A percentile compares a stretch with the other conserved stretches of the same genome.
These are phyloP conservation scores for Solanum chilense DNA, from an alignment of 257 asterid genomes.

Conservation along the genomic window DNA sequence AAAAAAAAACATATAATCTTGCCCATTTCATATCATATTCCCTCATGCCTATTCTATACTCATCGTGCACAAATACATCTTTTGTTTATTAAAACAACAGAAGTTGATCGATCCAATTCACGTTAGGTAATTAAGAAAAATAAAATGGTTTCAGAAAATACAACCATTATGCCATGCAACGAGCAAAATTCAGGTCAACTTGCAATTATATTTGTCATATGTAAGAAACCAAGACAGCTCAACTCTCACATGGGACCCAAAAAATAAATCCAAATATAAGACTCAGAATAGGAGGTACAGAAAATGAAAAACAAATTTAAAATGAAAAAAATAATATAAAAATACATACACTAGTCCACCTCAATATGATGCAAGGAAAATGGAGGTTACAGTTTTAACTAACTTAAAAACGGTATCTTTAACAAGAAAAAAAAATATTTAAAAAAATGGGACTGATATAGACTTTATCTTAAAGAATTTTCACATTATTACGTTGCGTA, in stretches of 20 bases:
- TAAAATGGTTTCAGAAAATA: background rate
- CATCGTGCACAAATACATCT: background rate
- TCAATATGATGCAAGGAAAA: background rate
- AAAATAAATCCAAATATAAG: background rate
- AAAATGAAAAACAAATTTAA: background rate
- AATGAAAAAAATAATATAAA: background rate
- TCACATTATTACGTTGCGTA: background rate
- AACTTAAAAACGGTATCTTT: background rate
- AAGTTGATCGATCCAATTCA: background rate
- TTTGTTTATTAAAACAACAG: background rate
- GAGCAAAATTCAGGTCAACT: conserved; percentile 6
- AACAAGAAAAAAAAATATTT: background rate
- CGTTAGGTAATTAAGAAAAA: background rate
- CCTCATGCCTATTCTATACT: background rate
- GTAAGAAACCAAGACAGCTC: background rate
- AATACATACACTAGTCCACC: background rate
- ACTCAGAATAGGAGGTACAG: background rate
- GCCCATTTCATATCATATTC: background rate
- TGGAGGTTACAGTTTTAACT: background rate
- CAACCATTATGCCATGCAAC: background rate
- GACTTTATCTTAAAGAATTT: background rate
- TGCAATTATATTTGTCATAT: background rate
- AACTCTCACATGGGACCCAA: conserved; percentile 2
- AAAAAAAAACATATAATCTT: background rate
- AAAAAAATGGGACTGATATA: no score